A percentile compares a stretch with the other conserved stretches of the same genome.
phyloP scores from a whole-genome alignment of 1,139 yeast genomes.

The Suhomyces choctaworum region DNA sequence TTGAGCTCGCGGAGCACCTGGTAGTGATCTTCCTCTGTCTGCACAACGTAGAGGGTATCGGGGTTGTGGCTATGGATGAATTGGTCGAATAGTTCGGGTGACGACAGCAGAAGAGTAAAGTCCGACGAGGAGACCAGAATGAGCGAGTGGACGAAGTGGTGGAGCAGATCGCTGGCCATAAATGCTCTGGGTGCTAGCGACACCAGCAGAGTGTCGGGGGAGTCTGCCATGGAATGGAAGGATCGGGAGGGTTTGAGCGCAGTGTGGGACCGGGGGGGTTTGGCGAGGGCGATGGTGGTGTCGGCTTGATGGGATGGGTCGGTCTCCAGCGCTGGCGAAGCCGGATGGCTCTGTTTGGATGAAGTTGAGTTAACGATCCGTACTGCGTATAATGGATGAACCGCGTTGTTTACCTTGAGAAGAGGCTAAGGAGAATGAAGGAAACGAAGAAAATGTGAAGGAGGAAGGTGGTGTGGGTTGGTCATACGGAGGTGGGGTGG shows the following conservation, averaged over 20 bases:
- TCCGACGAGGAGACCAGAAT: conserved; percentile 12
- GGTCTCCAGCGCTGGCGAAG: too few species aligned
- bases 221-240: conserved; percentile 61
- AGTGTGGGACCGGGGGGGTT: too few species aligned
- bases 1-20: conserved; percentile 19
- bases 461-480: too few species aligned
- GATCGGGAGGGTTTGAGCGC: not conserved
- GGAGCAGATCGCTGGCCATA: conserved; percentile 44
- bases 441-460: too few species aligned
- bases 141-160: conserved; percentile 14
- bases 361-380: too few species aligned
- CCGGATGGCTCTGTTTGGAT: too few species aligned
- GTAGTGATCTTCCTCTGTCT: conserved; percentile 18
- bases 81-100: conserved; percentile 7
- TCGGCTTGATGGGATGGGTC: too few species aligned
- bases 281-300: conserved; percentile 1
- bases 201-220: conserved; percentile 25
- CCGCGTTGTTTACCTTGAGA: too few species aligned
- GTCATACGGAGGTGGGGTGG: too few species aligned
- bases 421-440: too few species aligned
- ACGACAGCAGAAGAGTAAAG: conserved; percentile 7
- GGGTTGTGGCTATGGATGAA: conserved; percentile 22
- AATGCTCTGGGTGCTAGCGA: conserved; percentile 57
- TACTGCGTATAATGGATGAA: too few species aligned
- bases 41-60: conserved; percentile 24